phyloP scores from a whole-genome alignment of 768 basidiomycete species.

The Xerocomellus amylosporus region DNA sequence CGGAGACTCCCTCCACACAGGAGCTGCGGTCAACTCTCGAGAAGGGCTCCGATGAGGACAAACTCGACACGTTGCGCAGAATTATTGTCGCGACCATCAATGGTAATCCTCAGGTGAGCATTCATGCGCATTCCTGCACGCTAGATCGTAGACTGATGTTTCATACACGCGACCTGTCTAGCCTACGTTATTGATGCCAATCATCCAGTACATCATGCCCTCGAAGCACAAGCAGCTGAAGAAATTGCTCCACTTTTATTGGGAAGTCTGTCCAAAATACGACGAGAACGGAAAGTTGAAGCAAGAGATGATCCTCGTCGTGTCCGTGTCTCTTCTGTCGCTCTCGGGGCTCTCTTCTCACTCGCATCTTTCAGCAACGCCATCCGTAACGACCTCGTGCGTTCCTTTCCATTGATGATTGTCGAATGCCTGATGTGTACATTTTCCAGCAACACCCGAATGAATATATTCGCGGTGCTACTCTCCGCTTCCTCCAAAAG shows the following conservation, averaged over 20 bases:
- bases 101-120: constrained; percentile 83
- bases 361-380: constrained; percentile 64
- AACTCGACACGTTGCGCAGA: constrained; percentile 91
- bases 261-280: constrained; percentile 97
- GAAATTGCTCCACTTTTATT: constrained; percentile 94
- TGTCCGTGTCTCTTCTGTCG: constrained; percentile 53
- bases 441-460: constrained; percentile 89
- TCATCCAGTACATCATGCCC: constrained; percentile 97
- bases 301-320: constrained; percentile 99
- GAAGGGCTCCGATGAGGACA: constrained; percentile 96
- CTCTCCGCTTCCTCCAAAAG: constrained; percentile 94
- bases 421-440: not conserved
- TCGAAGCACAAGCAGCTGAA: constrained; percentile 94
- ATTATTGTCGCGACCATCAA: constrained; percentile 94
- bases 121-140: not conserved
- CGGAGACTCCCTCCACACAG: constrained; percentile 73
- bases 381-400: constrained; percentile 92
- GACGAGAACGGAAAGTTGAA: constrained; percentile 96
- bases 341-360: constrained; percentile 8
- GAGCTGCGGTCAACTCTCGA: constrained; percentile 83
- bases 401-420: constrained; percentile 27
- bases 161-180: constrained; percentile 28
- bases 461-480: constrained; percentile 98
- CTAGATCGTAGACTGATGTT: not conserved
- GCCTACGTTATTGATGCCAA: constrained; percentile 94